These are phyloP conservation scores for Peronospora tabacina DNA, from an alignment of 352 stramenopile species.

Conservation along the genomic window DNA sequence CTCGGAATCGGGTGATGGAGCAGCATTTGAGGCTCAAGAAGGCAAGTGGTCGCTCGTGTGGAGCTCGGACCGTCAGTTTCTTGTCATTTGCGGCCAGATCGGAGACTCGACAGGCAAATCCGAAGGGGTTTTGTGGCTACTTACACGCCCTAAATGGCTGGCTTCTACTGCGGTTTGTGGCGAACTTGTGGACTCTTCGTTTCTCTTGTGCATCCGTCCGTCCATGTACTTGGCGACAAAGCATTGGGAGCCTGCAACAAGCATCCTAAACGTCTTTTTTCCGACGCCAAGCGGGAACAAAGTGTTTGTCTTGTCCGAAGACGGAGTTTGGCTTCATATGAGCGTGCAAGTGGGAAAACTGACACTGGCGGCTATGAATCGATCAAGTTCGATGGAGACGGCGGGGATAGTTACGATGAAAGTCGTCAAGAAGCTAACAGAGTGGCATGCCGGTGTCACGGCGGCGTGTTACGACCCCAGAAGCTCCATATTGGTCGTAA, in stretches of 20 bases:
- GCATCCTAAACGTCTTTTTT: slow-evolving; percentile 41
- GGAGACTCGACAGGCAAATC: slow-evolving; percentile 9
- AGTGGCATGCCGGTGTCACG: slow-evolving; percentile 55
- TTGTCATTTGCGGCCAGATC: slow-evolving; percentile 38
- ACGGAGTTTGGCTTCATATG: slow-evolving; percentile 38
- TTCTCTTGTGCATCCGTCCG: slow-evolving; percentile 34
- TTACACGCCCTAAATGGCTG: slow-evolving; percentile 35
- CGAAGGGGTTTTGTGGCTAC: slow-evolving; percentile 40
- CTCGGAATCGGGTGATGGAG: neutral
- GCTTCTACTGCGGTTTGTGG: slow-evolving; percentile 11
- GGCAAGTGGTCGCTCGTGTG: slow-evolving; percentile 32
- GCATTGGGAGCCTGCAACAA: slow-evolving; percentile 31
- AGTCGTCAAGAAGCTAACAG: slow-evolving; percentile 34
- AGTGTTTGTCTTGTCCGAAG: slow-evolving; percentile 36
- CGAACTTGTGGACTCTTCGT: neutral
- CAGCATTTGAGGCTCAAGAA: neutral
- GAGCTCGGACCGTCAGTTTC: slow-evolving; percentile 47
- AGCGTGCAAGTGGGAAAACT: slow-evolving; percentile 47
- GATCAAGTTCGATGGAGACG: slow-evolving; percentile 3
- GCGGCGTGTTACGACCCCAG: slow-evolving; percentile 34
- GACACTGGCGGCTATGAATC: slow-evolving; percentile 30
- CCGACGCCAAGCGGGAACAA: slow-evolving; percentile 23
- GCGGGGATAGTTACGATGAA: slow-evolving; percentile 32
- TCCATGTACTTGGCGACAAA: slow-evolving; percentile 33
- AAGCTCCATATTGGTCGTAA: slow-evolving; percentile 43